Percentiles rank a stretch among this genome's conserved stretches.
These are phyloP conservation scores for Malus orientalis DNA, from an alignment of 306 rosid genomes.

Conservation along the genomic window DNA sequence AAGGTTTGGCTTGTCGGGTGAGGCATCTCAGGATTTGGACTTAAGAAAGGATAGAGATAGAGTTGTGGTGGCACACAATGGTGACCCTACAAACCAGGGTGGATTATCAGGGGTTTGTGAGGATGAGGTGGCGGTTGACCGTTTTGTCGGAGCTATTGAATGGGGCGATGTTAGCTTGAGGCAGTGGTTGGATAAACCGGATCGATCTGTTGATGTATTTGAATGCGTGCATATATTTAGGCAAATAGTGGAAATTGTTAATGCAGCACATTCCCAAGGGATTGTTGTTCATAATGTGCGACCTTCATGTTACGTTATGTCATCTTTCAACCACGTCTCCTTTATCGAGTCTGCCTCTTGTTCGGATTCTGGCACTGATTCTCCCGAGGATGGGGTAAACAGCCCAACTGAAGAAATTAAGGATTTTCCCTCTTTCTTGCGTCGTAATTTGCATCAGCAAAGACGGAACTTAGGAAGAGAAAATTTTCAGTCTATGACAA, in stretches of 20 bases:
- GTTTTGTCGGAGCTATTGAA: slow-evolving; percentile 40
- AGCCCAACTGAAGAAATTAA: slow-evolving; percentile 41
- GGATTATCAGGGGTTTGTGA: slow-evolving; percentile 59
- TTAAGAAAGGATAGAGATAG: slow-evolving; percentile 42
- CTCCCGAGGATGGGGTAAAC: slow-evolving; percentile 54
- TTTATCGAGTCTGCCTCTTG: slow-evolving; percentile 93
- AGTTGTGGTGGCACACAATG: slow-evolving; percentile 37
- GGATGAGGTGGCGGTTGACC: slow-evolving; percentile 48
- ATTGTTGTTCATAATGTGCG: slow-evolving; percentile 88
- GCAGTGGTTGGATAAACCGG: slow-evolving; percentile 88
- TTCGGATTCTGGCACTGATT: slow-evolving; percentile 88
- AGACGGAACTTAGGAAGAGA: slow-evolving; percentile 46
- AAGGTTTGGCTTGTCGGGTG: slow-evolving; percentile 36
- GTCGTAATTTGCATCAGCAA: slow-evolving; percentile 31
- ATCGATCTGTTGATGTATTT: slow-evolving; percentile 54
- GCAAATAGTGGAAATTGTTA: slow-evolving; percentile 80
- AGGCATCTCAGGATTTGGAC: slow-evolving; percentile 40
- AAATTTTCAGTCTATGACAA: slow-evolving; percentile 34
- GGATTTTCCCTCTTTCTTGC: slow-evolving; percentile 34
- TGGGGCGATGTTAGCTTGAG: slow-evolving; percentile 89
- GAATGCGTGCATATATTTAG: slow-evolving; percentile 83
- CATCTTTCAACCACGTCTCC: slow-evolving; percentile 82
- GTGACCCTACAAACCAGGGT: slow-evolving; percentile 31
- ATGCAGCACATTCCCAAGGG: slow-evolving; percentile 75
- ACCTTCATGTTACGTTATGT: slow-evolving; percentile 96